These are phyloP conservation scores for Stellera chamaejasme DNA, from an alignment of 345 rosid genomes.

Conservation along the genomic window DNA sequence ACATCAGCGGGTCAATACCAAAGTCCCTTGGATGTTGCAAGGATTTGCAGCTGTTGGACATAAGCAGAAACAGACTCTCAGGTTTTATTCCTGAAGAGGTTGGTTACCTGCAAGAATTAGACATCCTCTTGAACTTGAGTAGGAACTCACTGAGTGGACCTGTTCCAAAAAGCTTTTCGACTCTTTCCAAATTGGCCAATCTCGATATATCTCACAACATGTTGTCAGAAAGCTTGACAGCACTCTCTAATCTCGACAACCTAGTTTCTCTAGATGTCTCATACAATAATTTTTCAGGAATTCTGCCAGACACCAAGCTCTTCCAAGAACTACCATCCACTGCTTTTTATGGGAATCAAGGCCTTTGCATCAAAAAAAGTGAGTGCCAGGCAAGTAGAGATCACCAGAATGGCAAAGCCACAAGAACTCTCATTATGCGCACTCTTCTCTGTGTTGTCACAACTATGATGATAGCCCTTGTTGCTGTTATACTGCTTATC, in stretches of 20 bases:
- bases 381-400: constrained; percentile 19
- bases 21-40: constrained; percentile 43
- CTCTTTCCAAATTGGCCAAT: constrained; percentile 52
- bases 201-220: constrained; percentile 55
- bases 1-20: constrained; percentile 47
- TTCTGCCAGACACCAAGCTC: constrained; percentile 50
- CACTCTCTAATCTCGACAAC: constrained; percentile 41
- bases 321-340: constrained; percentile 40
- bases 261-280: constrained; percentile 59
- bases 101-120: constrained; percentile 46
- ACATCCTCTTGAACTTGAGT: constrained; percentile 60
- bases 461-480: constrained; percentile 25
- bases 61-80: constrained; percentile 41
- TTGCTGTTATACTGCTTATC: constrained; percentile 27
- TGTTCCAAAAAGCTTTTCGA: constrained; percentile 46
- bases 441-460: constrained; percentile 32
- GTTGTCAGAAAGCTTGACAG: constrained; percentile 37
- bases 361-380: constrained; percentile 39
- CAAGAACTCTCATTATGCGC: constrained; percentile 28
- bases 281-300: constrained; percentile 50
- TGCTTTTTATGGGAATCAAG: constrained; percentile 40
- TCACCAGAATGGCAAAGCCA: constrained; percentile 20
- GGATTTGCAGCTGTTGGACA: constrained; percentile 53
- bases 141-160: constrained; percentile 47
- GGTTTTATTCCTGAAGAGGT: constrained; percentile 52